Evolutionary conservation across 2,329 filamentous ascomycete genomes (phyloP), one percentile per base, ranked within the genome.

Genomic region (Proliferodiscus dingleyae): DNA sequence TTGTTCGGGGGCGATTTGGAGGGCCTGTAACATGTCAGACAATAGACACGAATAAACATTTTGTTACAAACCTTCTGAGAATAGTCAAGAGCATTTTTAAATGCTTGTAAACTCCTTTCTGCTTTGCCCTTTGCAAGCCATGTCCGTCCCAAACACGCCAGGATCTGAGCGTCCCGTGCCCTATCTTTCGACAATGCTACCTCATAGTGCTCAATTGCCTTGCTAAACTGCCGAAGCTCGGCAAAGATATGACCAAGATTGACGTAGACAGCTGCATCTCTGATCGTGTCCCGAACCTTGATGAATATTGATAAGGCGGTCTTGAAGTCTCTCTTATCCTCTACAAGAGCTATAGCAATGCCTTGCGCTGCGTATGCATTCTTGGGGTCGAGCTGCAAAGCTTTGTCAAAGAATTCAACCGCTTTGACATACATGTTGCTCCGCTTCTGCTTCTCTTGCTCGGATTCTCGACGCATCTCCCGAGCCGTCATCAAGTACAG

Each of bases 401-500:
- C 91, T 69, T 98, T 98, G 64, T 97, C 93, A 59, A 96, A 98
- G 68, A 98, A 98, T 64, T 98, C 94, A 9, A 97, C 90, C 0
- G 93, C 90, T 56, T 91, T 89, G 63, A 83, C 81, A 63, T 97
- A 98, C 51, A 82, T 85, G 57, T 85, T 87, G 46, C 84, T 86
- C 43, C 90, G 83, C 71, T 94, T 95, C 59, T 95, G 86, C 68
- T 88, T 95, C 49, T 98, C 91, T 49, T 82, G 76, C 7, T 97
- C 93, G 0, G 87, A 87, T 51, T 93, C 87, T 41, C 90, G 82
- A 23, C 88, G 86, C 89, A 97, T 96, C 66, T 98, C 94, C 57
- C 93, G 82, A 8, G 93, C 93, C 51, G 88, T 82, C 55, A 85
- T 74, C 32, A 98, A 77, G 85, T 64, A 68, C 6, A 98, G 72